Conservation (phyloP, 1,284 basidiomycete genomes). For the Prillingera fragicola region DNA sequence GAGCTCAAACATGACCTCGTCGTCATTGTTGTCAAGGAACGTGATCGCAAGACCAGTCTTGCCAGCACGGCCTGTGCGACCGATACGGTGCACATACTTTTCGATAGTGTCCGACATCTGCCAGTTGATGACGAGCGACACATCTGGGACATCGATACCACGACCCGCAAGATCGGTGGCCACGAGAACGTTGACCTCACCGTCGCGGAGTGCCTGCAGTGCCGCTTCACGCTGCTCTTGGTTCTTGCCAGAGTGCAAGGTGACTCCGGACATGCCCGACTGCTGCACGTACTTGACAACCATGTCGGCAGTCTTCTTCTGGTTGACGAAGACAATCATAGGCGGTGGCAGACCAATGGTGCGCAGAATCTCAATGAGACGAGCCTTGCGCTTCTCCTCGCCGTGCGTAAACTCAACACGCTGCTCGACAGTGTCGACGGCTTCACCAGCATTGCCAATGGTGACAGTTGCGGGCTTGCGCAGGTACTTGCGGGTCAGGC, state of each 20-base stretch:
- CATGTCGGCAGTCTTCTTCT: conserved; percentile 97
- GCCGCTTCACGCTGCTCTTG: conserved; percentile 95
- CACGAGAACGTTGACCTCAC: conserved; percentile 78
- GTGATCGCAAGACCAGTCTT: conserved; percentile 90
- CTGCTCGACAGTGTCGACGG: conserved; percentile 97
- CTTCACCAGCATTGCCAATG: conserved; percentile 94
- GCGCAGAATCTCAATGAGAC: conserved; percentile 84
- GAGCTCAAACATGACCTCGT: conserved; percentile 84
- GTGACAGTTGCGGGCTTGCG: conserved; percentile 89
- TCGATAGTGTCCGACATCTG: conserved; percentile 96
- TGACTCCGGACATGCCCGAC: conserved; percentile 74
- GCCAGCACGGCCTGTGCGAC: conserved; percentile 94
- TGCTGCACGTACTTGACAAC: conserved; percentile 86
- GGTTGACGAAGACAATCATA: conserved; percentile 98
- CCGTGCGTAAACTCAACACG: conserved; percentile 85
- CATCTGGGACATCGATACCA: conserved; percentile 95
- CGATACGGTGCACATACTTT: conserved; percentile 87
- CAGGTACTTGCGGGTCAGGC: conserved; percentile 88
- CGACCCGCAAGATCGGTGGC: conserved; percentile 96
- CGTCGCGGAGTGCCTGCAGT: conserved; percentile 75
- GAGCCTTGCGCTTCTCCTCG: conserved; percentile 84
- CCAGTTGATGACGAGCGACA: conserved; percentile 92
- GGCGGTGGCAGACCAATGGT: conserved; percentile 74
- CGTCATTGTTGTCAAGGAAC: conserved; percentile 91
- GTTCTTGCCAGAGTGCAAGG: conserved; percentile 93